These are phyloP conservation scores for Penicillium decumbens DNA, from an alignment of 2,329 filamentous ascomycete genomes.

Conservation along the genomic window DNA sequence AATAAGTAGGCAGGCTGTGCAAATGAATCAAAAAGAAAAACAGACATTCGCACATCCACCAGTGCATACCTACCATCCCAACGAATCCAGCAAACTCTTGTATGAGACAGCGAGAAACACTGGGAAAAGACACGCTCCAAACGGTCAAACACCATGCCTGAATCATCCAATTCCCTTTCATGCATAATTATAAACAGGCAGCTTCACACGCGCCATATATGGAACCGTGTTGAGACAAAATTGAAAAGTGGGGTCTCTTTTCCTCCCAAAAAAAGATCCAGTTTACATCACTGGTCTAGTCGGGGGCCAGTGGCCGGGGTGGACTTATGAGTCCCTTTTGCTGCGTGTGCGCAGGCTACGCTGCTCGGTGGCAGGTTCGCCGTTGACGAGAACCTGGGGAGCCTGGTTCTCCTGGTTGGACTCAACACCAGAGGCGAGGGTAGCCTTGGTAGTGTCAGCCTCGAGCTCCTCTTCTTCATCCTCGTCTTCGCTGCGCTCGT, in stretches of 20 bases:
- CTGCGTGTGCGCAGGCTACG: constrained; percentile 25
- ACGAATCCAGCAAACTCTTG: not conserved
- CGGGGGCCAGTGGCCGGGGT: not conserved
- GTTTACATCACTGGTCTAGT: not conserved
- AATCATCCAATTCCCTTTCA: constrained; percentile 2
- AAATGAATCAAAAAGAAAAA: constrained; percentile 6
- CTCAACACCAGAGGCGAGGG: constrained; percentile 25
- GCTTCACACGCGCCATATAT: constrained; percentile 1
- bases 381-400: constrained; percentile 39
- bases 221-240: constrained; percentile 4
- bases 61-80: not conserved
- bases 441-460: constrained; percentile 22
- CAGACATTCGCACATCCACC: not conserved
- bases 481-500: constrained; percentile 46
- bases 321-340: constrained; percentile 18
- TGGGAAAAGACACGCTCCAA: constrained; percentile 7
- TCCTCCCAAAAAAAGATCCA: not conserved
- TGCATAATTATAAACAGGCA: constrained; percentile 19
- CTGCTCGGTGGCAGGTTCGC: constrained; percentile 31
- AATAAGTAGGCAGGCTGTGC: constrained; percentile 9
- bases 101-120: not conserved
- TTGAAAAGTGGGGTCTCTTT: not conserved
- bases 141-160: constrained; percentile 8
- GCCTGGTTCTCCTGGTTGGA: constrained; percentile 29
- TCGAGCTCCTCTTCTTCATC: constrained; percentile 38